Percentiles rank a stretch among this genome's conserved stretches.
These are phyloP conservation scores for Ampelomyces quisqualis DNA, from an alignment of 2,329 filamentous ascomycete species.

Conservation along the genomic window DNA sequence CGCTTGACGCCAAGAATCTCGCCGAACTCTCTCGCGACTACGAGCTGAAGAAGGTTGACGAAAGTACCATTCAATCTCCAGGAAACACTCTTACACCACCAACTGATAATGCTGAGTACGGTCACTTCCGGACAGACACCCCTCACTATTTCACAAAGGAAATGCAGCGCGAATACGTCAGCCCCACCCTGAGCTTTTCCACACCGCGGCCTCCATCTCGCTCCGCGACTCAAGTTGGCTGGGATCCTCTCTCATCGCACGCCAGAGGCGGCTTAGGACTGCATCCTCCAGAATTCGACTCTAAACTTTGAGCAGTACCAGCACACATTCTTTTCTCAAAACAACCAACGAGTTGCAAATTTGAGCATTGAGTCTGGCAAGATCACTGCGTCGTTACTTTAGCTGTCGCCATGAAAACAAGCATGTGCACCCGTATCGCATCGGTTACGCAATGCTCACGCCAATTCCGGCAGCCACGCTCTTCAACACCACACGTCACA, in stretches of 20 bases:
- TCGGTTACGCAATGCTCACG: slow-evolving; percentile 1
- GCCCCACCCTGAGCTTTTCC: slow-evolving; percentile 46
- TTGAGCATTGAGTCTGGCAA: background rate
- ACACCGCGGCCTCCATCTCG: slow-evolving; percentile 43
- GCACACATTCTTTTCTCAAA: slow-evolving; percentile 2
- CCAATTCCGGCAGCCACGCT: background rate
- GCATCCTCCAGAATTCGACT: slow-evolving; percentile 38
- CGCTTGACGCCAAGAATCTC: slow-evolving; percentile 67
- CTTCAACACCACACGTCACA: too few species aligned
- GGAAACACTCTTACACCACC: slow-evolving; percentile 18
- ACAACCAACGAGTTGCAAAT: slow-evolving; percentile 2
- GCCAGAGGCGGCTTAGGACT: slow-evolving; percentile 45
- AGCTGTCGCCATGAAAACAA: background rate
- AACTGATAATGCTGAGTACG: slow-evolving; percentile 25
- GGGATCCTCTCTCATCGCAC: slow-evolving; percentile 41
- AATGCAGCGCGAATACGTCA: slow-evolving; percentile 42
- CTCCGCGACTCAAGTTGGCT: slow-evolving; percentile 30
- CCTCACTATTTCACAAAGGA: slow-evolving; percentile 43
- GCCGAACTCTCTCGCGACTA: slow-evolving; percentile 36
- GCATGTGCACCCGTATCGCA: background rate
- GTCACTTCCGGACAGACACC: slow-evolving; percentile 28
- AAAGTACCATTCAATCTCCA: slow-evolving; percentile 25
- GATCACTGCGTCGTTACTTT: background rate
- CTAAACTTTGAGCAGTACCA: slow-evolving; percentile 32
- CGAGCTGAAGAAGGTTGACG: slow-evolving; percentile 40